Evolutionary conservation across 2,329 filamentous ascomycete species (phyloP), one percentile per base, ranked within the genome.

Genomic region (Botrytis deweyae): DNA sequence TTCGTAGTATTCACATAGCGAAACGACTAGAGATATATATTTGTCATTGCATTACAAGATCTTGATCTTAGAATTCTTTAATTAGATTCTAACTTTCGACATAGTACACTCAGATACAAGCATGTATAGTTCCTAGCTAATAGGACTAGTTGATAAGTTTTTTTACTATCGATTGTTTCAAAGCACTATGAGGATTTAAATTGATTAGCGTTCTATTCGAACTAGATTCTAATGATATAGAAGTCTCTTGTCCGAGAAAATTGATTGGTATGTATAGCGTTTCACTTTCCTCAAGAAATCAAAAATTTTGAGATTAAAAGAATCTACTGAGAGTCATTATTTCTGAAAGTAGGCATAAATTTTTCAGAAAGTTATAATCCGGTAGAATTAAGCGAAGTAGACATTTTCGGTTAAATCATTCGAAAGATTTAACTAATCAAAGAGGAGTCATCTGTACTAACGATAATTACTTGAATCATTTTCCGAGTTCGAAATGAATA

Each of bases 41-140:
- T 55, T 55, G 14, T 7, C 22, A 55, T n/a, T 29, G 0, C 2
- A n/a, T n/a, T n/a, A n/a, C 12, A 16, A 1, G 25, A n/a, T 55
- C 25, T 25, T 25, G 22, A 49, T 22, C 46, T 55, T n/a, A 12
- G 3, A n/a, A 55, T n/a, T 0, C 7, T 55, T 55, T 0, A n/a
- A 14, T n/a, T n/a, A 55, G 5, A 55, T 55, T n/a, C 25, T 14
- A 0, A 16, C 7, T 9, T n/a, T 55, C 16, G 5, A 9, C 25
- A 1, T n/a, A 7, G 25, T n/a, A 14, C 2, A n/a, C 25, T 16
- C 4, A n/a, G 25, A 52, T 10, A 3, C 20, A 52, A n/a, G 25
- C 10, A 52, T 52, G 6, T 1, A 6, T 12, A n/a, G 3, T 0
- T 6, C n/a, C 0, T 25, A 25, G 4, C 10, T n/a, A 6, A 55